These are phyloP conservation scores for Lojkania enalia DNA, from an alignment of 2,329 filamentous ascomycete species.

Conservation along the genomic window DNA sequence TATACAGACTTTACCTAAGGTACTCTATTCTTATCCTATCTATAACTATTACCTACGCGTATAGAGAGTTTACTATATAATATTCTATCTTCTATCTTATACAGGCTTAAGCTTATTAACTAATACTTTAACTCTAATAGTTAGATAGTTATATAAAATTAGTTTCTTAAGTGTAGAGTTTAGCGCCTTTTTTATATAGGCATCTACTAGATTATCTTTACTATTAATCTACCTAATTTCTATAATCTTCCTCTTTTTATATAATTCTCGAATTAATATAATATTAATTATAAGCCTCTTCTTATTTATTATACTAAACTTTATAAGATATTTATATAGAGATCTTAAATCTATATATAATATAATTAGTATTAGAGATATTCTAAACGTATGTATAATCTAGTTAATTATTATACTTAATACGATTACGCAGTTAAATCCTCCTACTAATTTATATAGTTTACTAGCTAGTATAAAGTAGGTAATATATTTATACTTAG, in stretches of 20 bases:
- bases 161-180: not conserved
- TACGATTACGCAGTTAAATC: too few relatives aligned
- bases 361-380: too few relatives aligned
- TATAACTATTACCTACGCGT: not conserved
- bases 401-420: too few relatives aligned
- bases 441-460: too few relatives aligned
- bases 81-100: not conserved
- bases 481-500: too few relatives aligned
- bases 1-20: not conserved
- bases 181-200: not conserved
- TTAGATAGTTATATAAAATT: not conserved
- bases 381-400: too few relatives aligned
- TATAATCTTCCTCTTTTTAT: not conserved
- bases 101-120: not conserved
- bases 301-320: not conserved
- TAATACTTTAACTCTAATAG: not conserved
- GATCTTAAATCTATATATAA: not conserved
- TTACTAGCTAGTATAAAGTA: too few relatives aligned
- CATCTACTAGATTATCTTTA: not conserved
- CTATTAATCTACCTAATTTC: slow-evolving; percentile 1
- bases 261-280: not conserved
- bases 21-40: not conserved
- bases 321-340: not conserved
- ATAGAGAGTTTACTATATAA: not conserved
- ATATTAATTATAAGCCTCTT: not conserved